Conservation (phyloP, 2,329 filamentous ascomycete genomes). For the Xenoacremonium recifei region DNA sequence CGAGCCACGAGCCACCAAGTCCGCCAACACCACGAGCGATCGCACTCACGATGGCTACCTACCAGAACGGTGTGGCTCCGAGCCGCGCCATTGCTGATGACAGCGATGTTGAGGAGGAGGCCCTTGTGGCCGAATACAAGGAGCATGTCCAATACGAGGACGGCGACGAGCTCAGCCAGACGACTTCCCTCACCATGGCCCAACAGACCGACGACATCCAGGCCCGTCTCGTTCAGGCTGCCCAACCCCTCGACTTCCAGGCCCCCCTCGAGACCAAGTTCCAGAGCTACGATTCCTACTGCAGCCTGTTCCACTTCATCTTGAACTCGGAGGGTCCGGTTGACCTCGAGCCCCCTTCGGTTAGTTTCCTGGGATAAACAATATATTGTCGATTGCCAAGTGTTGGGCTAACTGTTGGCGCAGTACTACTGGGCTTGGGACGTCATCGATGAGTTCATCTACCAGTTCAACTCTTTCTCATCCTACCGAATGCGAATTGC, state of each 20-base stretch:
- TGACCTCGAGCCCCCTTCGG: slow-evolving; percentile 92
- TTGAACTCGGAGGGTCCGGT: slow-evolving; percentile 99
- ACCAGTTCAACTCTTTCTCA: slow-evolving; percentile 99
- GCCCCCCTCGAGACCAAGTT: slow-evolving; percentile 96
- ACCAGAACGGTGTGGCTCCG: slow-evolving; percentile 60
- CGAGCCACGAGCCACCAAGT: slow-evolving; percentile 20
- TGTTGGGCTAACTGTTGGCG: slow-evolving; percentile 13
- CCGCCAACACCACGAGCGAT: slow-evolving; percentile 27
- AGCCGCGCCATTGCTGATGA: slow-evolving; percentile 69
- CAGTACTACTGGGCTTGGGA: slow-evolving; percentile 99
- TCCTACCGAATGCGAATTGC: slow-evolving; percentile 93
- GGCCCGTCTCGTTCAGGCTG: slow-evolving; percentile 84
- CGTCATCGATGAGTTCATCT: slow-evolving; percentile 99
- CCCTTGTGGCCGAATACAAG: slow-evolving; percentile 90
- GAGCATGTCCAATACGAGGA: slow-evolving; percentile 96
- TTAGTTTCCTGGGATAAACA: slow-evolving; percentile 48
- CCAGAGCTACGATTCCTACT: slow-evolving; percentile 98
- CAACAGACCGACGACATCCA: slow-evolving; percentile 89
- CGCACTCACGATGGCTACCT: slow-evolving; percentile 56
- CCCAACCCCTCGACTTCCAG: slow-evolving; percentile 93
- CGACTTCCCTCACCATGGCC: slow-evolving; percentile 65
- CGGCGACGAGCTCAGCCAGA: slow-evolving; percentile 75
- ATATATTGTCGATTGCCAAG: slow-evolving; percentile 10
- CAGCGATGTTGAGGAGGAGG: slow-evolving; percentile 95
- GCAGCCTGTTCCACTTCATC: slow-evolving; percentile 98